A percentile compares a stretch with the other conserved stretches of the same genome.
Evolutionary conservation across 1,284 basidiomycete species (phyloP).

Genomic region (Fomitopsis pinicola): DNA sequence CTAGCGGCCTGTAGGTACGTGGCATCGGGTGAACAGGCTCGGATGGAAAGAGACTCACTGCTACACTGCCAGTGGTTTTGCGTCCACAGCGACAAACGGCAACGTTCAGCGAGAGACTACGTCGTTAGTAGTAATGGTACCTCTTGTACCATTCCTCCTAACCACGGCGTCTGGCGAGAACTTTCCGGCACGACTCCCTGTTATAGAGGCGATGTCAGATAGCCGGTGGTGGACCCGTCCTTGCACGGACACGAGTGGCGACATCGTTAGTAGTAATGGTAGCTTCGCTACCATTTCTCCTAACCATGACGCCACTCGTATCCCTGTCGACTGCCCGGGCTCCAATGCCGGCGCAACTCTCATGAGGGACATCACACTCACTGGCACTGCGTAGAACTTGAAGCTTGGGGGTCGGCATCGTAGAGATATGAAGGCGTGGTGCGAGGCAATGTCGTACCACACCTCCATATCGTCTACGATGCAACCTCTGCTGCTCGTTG

Average conservation of each 20-base stretch:
- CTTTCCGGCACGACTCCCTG: too few species aligned
- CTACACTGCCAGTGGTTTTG: too few species aligned
- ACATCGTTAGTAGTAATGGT: not conserved
- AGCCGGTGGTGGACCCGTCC: not conserved
- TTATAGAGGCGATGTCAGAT: too few species aligned
- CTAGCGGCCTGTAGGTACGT: too few species aligned
- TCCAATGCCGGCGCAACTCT: not conserved
- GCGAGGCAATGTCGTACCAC: not conserved
- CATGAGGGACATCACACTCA: too few species aligned
- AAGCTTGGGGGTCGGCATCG: too few species aligned
- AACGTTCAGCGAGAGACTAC: not conserved
- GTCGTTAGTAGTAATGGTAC: conserved; percentile 1
- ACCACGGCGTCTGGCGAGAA: not conserved
- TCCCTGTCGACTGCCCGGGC: not conserved
- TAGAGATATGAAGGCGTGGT: conserved; percentile 1
- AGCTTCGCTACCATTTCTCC: not conserved
- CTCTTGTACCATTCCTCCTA: not conserved
- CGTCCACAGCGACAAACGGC: not conserved
- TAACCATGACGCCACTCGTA: not conserved
- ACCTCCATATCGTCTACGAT: not conserved
- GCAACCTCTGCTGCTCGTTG: too few species aligned
- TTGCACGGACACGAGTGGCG: not conserved
- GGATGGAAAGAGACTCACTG: too few species aligned
- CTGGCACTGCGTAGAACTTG: too few species aligned
- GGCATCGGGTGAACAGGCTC: too few species aligned